phyloP scores from a whole-genome alignment of 805 yeast genomes.

The Torulaspora delbrueckii region DNA sequence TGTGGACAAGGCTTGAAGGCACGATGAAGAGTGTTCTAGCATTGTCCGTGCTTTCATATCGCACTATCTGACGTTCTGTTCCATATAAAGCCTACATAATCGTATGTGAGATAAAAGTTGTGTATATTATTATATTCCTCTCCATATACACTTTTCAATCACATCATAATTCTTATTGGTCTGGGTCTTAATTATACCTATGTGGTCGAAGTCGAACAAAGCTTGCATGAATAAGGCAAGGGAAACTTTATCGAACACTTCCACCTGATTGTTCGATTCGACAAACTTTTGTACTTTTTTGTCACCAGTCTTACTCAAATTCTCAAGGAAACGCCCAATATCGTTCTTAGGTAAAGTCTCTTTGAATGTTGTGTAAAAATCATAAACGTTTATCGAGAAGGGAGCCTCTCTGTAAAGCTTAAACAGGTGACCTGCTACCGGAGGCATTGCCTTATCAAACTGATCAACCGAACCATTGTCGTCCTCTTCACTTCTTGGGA shows the following conservation, averaged over 20 bases:
- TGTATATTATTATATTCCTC: constrained; percentile 25
- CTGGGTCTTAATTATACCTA: constrained; percentile 65
- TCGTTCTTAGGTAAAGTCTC: constrained; percentile 40
- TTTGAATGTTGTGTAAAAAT: constrained; percentile 59
- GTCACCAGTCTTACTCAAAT: constrained; percentile 27
- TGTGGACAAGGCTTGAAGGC: constrained; percentile 21
- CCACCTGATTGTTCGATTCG: constrained; percentile 25
- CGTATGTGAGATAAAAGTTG: background rate
- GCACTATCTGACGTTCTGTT: background rate
- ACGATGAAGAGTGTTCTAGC: background rate
- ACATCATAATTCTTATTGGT: constrained; percentile 34
- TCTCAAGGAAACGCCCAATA: constrained; percentile 26
- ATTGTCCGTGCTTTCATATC: background rate
- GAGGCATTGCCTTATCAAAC: constrained; percentile 42
- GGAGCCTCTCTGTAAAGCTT: constrained; percentile 77
- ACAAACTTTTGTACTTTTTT: constrained; percentile 26
- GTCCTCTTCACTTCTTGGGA: constrained; percentile 2
- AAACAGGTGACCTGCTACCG: constrained; percentile 54
- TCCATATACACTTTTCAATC: constrained; percentile 35
- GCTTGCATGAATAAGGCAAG: constrained; percentile 73
- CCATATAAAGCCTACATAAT: background rate
- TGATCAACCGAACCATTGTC: constrained; percentile 12
- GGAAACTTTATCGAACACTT: constrained; percentile 57
- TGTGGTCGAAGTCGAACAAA: constrained; percentile 59
- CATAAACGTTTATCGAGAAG: constrained; percentile 58